phyloP scores from a whole-genome alignment of 1,284 basidiomycete genomes.

The Hemileia vastatrix region DNA sequence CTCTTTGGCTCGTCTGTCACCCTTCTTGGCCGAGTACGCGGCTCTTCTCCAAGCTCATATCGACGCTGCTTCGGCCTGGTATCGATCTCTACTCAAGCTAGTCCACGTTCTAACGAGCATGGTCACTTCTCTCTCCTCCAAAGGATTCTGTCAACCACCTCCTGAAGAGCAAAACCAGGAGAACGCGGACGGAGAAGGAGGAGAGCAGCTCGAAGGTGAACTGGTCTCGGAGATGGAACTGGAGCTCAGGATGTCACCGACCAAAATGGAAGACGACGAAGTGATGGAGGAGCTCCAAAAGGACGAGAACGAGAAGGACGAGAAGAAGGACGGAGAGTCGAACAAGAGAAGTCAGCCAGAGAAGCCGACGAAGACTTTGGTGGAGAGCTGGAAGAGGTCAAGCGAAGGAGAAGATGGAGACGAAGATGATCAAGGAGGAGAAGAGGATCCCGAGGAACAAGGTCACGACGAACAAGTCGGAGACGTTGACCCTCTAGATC shows the following conservation, averaged over 20 bases:
- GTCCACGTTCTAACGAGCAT: constrained; percentile 66
- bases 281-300: constrained; percentile 87
- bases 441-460: constrained; percentile 54
- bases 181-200: constrained; percentile 47
- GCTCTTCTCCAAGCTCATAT: constrained; percentile 44
- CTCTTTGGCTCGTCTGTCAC: constrained; percentile 27
- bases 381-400: constrained; percentile 60
- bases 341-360: constrained; percentile 53
- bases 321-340: constrained; percentile 58
- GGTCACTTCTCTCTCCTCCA: constrained; percentile 61
- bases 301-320: constrained; percentile 53
- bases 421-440: constrained; percentile 51
- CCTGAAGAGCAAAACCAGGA: constrained; percentile 52
- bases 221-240: constrained; percentile 72
- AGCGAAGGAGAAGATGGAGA: constrained; percentile 53
- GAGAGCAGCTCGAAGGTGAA: constrained; percentile 54
- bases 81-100: constrained; percentile 74
- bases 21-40: constrained; percentile 35
- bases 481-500: constrained; percentile 75
- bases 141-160: constrained; percentile 85
- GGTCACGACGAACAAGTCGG: constrained; percentile 71
- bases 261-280: constrained; percentile 85
- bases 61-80: constrained; percentile 52
- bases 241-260: constrained; percentile 79
- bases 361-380: constrained; percentile 57